These are phyloP conservation scores for Annulohypoxylon truncatum DNA, from an alignment of 2,329 filamentous ascomycete genomes.

Conservation along the genomic window DNA sequence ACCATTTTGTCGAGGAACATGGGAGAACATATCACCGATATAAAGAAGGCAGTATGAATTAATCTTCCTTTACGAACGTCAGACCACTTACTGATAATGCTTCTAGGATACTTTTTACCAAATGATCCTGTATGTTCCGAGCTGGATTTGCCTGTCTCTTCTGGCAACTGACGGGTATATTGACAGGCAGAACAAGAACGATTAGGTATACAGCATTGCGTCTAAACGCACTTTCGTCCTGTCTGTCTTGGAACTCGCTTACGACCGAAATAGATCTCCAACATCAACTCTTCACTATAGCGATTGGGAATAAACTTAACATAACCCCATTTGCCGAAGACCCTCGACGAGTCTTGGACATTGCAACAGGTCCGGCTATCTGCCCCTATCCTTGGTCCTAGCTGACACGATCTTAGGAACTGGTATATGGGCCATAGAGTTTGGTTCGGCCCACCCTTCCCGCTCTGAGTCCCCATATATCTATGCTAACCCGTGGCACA, in stretches of 20 bases:
- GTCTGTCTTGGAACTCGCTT: neutral
- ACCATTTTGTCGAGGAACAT: conserved; percentile 48
- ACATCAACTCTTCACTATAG: conserved; percentile 55
- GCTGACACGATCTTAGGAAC: conserved; percentile 49
- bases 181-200: conserved; percentile 50
- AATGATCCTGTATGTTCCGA: conserved; percentile 45
- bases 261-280: conserved; percentile 51
- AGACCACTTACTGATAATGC: neutral
- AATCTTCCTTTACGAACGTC: neutral
- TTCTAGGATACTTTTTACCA: conserved; percentile 49
- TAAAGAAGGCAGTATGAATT: conserved; percentile 48
- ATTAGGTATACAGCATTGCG: conserved; percentile 37
- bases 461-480: neutral
- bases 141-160: conserved; percentile 1
- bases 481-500: conserved; percentile 24
- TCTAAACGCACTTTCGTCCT: neutral
- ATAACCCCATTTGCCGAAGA: conserved; percentile 57
- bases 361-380: conserved; percentile 52
- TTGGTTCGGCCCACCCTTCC: conserved; percentile 47
- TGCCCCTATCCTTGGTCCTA: neutral
- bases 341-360: conserved; percentile 58
- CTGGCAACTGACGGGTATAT: neutral
- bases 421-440: conserved; percentile 63
- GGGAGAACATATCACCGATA: conserved; percentile 50
- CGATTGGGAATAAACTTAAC: conserved; percentile 55